phyloP scores from a whole-genome alignment of 768 basidiomycete species.

The Chalciporus piperatus region DNA sequence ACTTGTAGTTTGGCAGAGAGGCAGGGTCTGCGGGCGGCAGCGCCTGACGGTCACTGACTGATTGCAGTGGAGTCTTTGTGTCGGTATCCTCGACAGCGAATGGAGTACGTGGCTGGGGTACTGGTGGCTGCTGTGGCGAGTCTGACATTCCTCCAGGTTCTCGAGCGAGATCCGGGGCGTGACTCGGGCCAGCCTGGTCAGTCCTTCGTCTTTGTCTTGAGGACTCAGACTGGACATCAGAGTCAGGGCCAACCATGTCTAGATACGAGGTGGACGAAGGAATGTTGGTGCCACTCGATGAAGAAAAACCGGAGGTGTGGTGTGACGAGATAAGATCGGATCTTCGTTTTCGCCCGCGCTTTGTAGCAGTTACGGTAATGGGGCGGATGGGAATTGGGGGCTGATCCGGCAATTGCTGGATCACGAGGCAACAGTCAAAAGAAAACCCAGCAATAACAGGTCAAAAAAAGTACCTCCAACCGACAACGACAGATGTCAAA shows the following conservation, averaged over 20 bases:
- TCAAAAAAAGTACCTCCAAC: conserved; percentile 18
- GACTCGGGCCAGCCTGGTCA: neutral
- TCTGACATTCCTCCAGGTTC: too few species aligned
- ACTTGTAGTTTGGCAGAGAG: conserved; percentile 3
- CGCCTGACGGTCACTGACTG: neutral
- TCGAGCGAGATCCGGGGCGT: too few species aligned
- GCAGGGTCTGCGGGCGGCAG: neutral
- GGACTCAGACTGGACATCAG: neutral
- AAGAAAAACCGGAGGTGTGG: neutral
- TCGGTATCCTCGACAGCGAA: neutral
- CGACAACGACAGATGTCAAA: conserved; percentile 24
- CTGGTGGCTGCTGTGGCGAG: neutral
- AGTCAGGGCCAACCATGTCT: too few species aligned
- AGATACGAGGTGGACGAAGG: too few species aligned
- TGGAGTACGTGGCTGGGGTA: neutral
- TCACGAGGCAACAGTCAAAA: neutral
- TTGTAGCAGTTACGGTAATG: neutral
- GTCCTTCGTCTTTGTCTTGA: neutral
- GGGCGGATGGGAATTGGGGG: conserved; percentile 19
- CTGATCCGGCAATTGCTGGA: conserved; percentile 27
- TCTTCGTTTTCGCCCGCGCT: neutral
- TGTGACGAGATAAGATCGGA: neutral
- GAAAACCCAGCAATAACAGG: neutral
- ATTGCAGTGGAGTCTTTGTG: too few species aligned
- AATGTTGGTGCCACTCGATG: neutral